Percentiles rank a stretch among this genome's conserved stretches.
These are phyloP conservation scores for Violaceomyces palustris DNA, from an alignment of 1,284 basidiomycete species.

Conservation along the genomic window DNA sequence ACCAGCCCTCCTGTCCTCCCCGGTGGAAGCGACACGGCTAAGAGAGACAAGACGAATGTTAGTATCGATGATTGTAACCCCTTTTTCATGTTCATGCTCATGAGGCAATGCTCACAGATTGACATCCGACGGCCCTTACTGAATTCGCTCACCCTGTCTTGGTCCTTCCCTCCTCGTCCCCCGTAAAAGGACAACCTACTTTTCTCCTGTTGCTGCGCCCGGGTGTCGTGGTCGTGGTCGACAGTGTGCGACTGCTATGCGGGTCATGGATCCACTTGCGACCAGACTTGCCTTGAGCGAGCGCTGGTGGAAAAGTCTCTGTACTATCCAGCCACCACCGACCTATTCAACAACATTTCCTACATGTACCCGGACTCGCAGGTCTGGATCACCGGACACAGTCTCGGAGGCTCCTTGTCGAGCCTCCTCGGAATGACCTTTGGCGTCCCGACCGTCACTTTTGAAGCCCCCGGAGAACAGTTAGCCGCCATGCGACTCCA, in stretches of 20 bases:
- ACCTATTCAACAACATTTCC: conserved; percentile 60
- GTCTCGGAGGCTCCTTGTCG: conserved; percentile 78
- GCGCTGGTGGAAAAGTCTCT: conserved; percentile 76
- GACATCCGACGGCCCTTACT: too few species aligned
- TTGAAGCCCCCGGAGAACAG: conserved; percentile 86
- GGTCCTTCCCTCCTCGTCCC: neutral
- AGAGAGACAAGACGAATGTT: conserved; percentile 91
- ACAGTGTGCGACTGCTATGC: conserved; percentile 85
- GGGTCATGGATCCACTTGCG: conserved; percentile 59
- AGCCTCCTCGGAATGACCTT: conserved; percentile 85
- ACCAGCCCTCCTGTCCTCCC: conserved; percentile 77
- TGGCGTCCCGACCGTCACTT: conserved; percentile 81
- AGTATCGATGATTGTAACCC: too few species aligned
- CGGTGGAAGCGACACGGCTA: conserved; percentile 74
- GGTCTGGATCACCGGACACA: conserved; percentile 91
- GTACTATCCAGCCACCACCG: conserved; percentile 85
- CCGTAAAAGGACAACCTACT: conserved; percentile 83
- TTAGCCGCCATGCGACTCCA: conserved; percentile 80
- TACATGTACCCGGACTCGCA: conserved; percentile 87
- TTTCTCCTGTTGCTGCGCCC: conserved; percentile 96
- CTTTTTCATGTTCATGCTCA: too few species aligned
- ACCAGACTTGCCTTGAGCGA: conserved; percentile 73
- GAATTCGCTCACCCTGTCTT: neutral
- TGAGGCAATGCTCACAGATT: too few species aligned
- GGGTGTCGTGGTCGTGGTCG: conserved; percentile 89